These are phyloP conservation scores for Eucalyptus caleyi DNA, from an alignment of 345 rosid species.

Conservation along the genomic window DNA sequence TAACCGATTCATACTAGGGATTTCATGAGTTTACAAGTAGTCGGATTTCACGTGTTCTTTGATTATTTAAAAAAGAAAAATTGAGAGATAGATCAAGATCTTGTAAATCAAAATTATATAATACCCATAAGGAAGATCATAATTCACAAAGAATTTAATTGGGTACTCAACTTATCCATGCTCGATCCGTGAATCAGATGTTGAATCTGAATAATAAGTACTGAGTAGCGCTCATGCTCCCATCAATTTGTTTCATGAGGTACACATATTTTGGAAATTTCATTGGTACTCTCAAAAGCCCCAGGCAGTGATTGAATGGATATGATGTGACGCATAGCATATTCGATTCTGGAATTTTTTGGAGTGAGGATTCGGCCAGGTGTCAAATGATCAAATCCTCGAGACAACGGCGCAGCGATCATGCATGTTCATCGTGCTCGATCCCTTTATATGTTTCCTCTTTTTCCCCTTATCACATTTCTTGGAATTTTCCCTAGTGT, in stretches of 20 bases:
- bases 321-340: neutral
- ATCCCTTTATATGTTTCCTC: neutral
- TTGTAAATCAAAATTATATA: neutral
- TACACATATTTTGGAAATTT: neutral
- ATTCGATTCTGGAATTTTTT: neutral
- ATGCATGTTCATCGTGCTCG: neutral
- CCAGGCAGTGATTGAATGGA: neutral
- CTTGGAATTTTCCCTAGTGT: neutral
- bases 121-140: neutral
- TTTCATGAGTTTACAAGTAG: neutral
- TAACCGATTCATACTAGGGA: neutral
- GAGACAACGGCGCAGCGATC: neutral
- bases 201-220: neutral
- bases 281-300: neutral
- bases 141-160: neutral
- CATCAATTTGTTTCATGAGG: neutral
- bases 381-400: neutral
- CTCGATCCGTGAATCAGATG: neutral
- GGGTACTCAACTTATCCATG: neutral
- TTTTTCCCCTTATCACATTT: neutral
- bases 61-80: neutral
- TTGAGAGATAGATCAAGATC: neutral
- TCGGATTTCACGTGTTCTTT: rapidly evolving
- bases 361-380: neutral
- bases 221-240: neutral